These are phyloP conservation scores for Boeremia lycopersici DNA, from an alignment of 2,329 filamentous ascomycete species.

Conservation along the genomic window DNA sequence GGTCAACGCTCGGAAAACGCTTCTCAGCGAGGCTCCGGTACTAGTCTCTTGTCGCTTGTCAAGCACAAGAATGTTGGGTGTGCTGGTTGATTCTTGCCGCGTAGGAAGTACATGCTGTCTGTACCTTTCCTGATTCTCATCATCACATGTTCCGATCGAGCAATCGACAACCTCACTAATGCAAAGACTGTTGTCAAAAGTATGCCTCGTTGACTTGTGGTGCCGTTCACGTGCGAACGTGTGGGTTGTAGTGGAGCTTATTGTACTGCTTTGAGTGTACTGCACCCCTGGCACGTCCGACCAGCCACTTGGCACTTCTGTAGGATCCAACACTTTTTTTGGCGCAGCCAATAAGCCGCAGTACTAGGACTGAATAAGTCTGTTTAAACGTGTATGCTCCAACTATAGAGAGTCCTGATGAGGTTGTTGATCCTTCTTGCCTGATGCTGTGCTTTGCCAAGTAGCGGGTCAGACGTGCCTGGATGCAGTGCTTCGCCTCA, in stretches of 20 bases:
- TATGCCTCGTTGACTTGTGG: neutral
- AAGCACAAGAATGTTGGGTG: neutral
- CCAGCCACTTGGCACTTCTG: no score
- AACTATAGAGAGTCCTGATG: no score
- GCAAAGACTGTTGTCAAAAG: constrained; percentile 8
- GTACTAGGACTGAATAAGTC: no score
- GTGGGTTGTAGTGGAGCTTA: constrained; percentile 2
- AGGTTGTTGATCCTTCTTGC: no score
- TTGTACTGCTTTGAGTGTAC: neutral
- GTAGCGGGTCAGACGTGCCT: no score
- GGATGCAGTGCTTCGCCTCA: constrained; percentile 4
- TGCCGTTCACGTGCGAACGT: constrained; percentile 6
- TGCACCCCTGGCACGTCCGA: no score
- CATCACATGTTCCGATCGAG: constrained; percentile 1
- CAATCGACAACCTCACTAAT: constrained; percentile 4
- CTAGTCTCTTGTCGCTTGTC: neutral
- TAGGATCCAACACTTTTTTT: no score
- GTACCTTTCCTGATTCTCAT: neutral
- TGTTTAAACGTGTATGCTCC: no score
- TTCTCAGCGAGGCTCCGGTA: constrained; percentile 13
- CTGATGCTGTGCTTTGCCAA: no score
- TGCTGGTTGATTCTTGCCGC: neutral
- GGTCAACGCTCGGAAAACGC: constrained; percentile 22
- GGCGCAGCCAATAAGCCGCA: no score
- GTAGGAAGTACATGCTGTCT: neutral